Conservation (phyloP, 169 alveolate species). For the Plasmodium sp. region DNA sequence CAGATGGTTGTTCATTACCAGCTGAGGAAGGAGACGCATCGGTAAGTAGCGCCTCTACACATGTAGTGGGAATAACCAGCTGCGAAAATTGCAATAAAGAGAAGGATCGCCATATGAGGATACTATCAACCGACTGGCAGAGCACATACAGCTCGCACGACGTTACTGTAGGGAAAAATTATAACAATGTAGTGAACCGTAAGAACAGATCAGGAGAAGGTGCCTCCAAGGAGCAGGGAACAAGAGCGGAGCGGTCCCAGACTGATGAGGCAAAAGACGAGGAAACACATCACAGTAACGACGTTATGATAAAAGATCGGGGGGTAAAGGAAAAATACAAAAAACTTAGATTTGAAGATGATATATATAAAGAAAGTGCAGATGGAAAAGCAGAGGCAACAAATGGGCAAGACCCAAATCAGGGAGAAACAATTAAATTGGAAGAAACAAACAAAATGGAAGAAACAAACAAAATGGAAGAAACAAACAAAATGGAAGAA, state of each 20-base stretch:
- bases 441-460: neutral
- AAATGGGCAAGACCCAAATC: neutral
- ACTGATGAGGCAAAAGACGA: neutral
- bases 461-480: slow-evolving; percentile 4
- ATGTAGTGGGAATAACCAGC: neutral
- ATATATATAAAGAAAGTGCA: neutral
- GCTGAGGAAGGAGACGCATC: neutral
- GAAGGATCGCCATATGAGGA: neutral
- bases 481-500: no score
- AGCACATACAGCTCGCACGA: neutral
- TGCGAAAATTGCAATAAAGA: neutral
- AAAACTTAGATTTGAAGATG: neutral
- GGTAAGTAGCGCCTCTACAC: neutral
- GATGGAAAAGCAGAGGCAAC: neutral
- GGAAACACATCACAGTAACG: neutral
- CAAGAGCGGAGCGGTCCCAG: neutral
- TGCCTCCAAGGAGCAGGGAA: neutral
- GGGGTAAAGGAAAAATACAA: neutral
- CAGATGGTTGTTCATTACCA: neutral
- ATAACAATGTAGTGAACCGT: neutral
- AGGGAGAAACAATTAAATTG: no score
- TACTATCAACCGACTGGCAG: neutral
- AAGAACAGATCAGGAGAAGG: neutral
- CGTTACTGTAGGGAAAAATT: neutral
- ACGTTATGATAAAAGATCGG: neutral